Evolutionary conservation across 805 yeast species (phyloP).

Genomic region (Tetrapisispora pingtungensis): DNA sequence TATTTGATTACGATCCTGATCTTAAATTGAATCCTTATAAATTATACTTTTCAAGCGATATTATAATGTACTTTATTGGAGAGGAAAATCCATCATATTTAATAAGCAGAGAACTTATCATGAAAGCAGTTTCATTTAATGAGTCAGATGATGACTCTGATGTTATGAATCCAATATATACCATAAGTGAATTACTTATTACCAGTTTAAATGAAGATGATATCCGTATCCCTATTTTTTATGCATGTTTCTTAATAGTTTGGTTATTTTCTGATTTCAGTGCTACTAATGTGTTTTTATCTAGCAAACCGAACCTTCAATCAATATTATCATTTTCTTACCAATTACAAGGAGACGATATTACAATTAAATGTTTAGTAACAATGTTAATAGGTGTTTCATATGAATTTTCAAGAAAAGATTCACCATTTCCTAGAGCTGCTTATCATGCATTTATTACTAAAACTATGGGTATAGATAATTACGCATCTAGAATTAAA

Average conservation of each 20-base stretch:
- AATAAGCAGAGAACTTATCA: conserved; percentile 40
- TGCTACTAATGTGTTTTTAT: conserved; percentile 67
- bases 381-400: conserved; percentile 62
- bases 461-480: conserved; percentile 70
- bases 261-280: conserved; percentile 72
- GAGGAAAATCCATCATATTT: conserved; percentile 35
- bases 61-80: conserved; percentile 49
- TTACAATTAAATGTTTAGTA: conserved; percentile 61
- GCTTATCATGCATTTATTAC: conserved; percentile 54
- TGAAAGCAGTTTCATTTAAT: conserved; percentile 30
- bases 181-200: conserved; percentile 63
- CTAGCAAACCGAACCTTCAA: conserved; percentile 55
- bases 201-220: conserved; percentile 54
- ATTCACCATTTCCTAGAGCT: conserved; percentile 44
- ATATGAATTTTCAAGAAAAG: conserved; percentile 68
- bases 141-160: conserved; percentile 39
- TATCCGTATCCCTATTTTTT: conserved; percentile 68
- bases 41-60: conserved; percentile 69
- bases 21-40: conserved; percentile 74
- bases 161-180: conserved; percentile 57
- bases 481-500: conserved; percentile 60
- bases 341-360: conserved; percentile 40
- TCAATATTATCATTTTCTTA: conserved; percentile 59
- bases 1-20: conserved; percentile 70
- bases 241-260: conserved; percentile 57